Percentiles rank a stretch among this genome's conserved stretches.
Evolutionary conservation across 495 filamentous ascomycete species (phyloP).

Genomic region (Monascus purpureus): DNA sequence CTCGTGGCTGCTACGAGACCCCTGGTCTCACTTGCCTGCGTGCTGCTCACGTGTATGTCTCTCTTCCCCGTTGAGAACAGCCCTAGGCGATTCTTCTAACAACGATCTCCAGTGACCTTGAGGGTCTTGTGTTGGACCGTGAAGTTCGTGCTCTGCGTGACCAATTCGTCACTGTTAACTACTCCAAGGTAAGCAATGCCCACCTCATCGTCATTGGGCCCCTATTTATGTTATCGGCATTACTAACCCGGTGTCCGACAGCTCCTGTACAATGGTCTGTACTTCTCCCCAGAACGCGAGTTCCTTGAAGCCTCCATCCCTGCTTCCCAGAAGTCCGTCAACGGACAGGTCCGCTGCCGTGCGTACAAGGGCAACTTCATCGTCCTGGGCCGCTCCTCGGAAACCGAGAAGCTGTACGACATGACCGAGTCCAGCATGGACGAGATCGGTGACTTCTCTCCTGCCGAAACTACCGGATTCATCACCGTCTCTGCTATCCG

Average conservation of each 20-base stretch:
- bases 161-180: conserved; percentile 60
- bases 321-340: conserved; percentile 55
- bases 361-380: conserved; percentile 66
- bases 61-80: too few relatives aligned
- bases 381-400: conserved; percentile 59
- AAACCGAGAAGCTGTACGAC: conserved; percentile 78
- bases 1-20: conserved; percentile 84
- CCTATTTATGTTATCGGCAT: neutral
- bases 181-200: conserved; percentile 35
- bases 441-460: conserved; percentile 65
- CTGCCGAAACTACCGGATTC: conserved; percentile 63
- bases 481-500: conserved; percentile 73
- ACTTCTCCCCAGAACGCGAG: conserved; percentile 69
- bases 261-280: conserved; percentile 8
- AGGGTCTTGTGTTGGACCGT: conserved; percentile 75
- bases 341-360: conserved; percentile 55
- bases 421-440: conserved; percentile 78
- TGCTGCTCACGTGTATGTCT: conserved; percentile 45
- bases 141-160: conserved; percentile 77
- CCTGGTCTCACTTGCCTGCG: conserved; percentile 59
- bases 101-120: conserved; percentile 11
- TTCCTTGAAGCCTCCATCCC: conserved; percentile 62
- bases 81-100: too few relatives aligned
- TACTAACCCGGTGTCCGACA: neutral
- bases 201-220: too few relatives aligned